Base-by-base conservation (phyloP, 1,284 basidiomycete genomes). In the Vanrija humicola region DNA sequence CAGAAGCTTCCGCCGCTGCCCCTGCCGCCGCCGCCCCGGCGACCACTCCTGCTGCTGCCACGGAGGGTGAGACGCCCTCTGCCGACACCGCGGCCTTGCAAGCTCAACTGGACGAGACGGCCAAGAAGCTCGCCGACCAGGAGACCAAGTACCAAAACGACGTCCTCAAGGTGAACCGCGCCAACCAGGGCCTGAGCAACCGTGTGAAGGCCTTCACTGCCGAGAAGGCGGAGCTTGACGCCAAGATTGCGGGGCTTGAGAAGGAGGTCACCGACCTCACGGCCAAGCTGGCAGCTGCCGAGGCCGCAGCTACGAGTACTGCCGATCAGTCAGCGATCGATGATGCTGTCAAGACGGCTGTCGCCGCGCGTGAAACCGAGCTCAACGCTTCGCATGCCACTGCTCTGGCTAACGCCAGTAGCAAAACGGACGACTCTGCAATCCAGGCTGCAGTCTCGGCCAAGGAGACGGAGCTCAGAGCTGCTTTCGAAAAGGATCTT, bases 321-420 rank as follows among this genome's bases (percentile, higher is more conserved):
- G 43, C 50, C 2, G 55, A 54, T 16, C 63, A 68, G 49, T 54
- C 62, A 3, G 56, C 52, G 6, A 63, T 69, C 28, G 73, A 74
- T 29, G 63, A 62, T 16, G 71, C 73, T 18, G 67, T 76, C 62
- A 66, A 70, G 56, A 53, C 61, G 6, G 75, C 75, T 5, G 70
- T 75, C 15, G 54, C 64, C 1, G 64, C 66, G 19, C 61, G 67
- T 42, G 69, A 76, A 50, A 56, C 65, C 1, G 73, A 75, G 52
- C 65, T 74, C 25, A 50, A 55, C 5, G 49, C 61, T 1, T 59
- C 63, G 48, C 67, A 70, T 46, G 55, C 56, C 16, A 56, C 52
- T 0, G 70, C 65, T 5, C 58, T 73, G 14, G 63, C 60, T 2
- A 5, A 26, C 3, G 56, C 55, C 6, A 38, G 42, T 10, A 50